phyloP scores from a whole-genome alignment of 495 filamentous ascomycete species.

The Penicillium lagena region DNA sequence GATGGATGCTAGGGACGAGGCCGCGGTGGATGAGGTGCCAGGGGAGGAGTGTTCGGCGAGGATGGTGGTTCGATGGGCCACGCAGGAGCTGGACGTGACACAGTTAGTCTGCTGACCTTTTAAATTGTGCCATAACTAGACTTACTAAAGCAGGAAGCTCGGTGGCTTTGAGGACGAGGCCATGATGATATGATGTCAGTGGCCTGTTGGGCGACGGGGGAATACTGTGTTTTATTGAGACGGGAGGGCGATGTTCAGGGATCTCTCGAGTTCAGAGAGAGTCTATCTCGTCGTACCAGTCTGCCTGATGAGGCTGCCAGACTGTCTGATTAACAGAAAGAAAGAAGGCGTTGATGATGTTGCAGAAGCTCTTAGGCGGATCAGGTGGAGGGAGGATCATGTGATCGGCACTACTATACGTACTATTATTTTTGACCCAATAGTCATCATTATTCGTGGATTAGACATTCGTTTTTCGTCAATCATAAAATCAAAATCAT shows the following conservation, averaged over 20 bases:
- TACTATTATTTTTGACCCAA: neutral
- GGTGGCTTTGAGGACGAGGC: slow-evolving; percentile 72
- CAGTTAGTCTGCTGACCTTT: neutral
- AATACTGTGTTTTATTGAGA: too few relatives aligned
- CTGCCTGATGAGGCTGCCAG: too few relatives aligned
- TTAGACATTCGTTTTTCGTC: slow-evolving; percentile 3
- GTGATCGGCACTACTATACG: too few relatives aligned
- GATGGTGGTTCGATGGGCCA: slow-evolving; percentile 86
- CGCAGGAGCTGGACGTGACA: slow-evolving; percentile 61
- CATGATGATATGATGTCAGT: slow-evolving; percentile 38
- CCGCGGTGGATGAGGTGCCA: slow-evolving; percentile 59
- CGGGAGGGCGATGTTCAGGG: too few relatives aligned
- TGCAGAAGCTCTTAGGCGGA: too few relatives aligned
- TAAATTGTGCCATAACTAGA: neutral
- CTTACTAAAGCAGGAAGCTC: slow-evolving; percentile 77
- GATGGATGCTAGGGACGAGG: slow-evolving; percentile 82
- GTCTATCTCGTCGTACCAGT: too few relatives aligned
- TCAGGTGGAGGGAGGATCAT: neutral
- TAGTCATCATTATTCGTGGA: neutral
- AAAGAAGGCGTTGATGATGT: too few relatives aligned
- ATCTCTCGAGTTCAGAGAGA: too few relatives aligned
- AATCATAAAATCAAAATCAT: neutral
- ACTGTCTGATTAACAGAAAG: too few relatives aligned
- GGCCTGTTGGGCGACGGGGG: neutral
- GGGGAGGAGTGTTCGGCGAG: slow-evolving; percentile 82